Base-by-base conservation (phyloP, 164 flowering plant genomes). In the Malania oleifera region DNA sequence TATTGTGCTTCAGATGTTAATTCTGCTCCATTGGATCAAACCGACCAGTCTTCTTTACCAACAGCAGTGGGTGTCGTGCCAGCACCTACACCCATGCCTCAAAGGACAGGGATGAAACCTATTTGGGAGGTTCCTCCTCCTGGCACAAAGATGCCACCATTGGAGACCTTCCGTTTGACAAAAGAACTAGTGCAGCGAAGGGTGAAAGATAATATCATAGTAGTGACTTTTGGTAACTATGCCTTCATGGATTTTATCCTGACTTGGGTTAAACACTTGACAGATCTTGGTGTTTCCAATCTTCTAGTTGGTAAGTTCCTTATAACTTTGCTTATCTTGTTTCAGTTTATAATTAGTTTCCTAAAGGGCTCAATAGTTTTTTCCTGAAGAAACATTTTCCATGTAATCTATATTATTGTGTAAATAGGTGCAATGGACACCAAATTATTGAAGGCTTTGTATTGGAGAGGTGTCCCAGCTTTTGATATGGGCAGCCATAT, bases 401-500 rank as follows among this genome's bases (percentile, higher is more conserved):
- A 17, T 56, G 14, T 46, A 14, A 3, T 23, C 0, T 38, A 10
- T 52, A 35, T 46, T 57, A 26, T 51, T 65, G 37, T 67, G 2
- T 24, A 7, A 66, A 9, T 59, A 93, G 99, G 99, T 75, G 97
- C 97, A 31, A 83, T 95, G 97, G 99, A 91, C 73, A 82, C 82
- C 39, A 83, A 85, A 70, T 77, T 95, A 31, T 68, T 95, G 72
- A 82, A 88, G 69, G 86, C 93, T 57, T 79, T 95, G 70, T 95
- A 85, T 70, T 95, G 97, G 99, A 85, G 73, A 71, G 99, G 99
- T 27, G 59, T 95, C 49, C 99, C 97, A 14, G 90, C 84, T 57
- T 95, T 88, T 77, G 96, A 95, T 63, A 95, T 95, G 99, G 96
- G 85, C 17, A 95, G 99, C 78, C 91, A 95, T 63, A 85, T 95